phyloP scores from a whole-genome alignment of 2,329 filamentous ascomycete genomes.

The Trichoderma koningii region DNA sequence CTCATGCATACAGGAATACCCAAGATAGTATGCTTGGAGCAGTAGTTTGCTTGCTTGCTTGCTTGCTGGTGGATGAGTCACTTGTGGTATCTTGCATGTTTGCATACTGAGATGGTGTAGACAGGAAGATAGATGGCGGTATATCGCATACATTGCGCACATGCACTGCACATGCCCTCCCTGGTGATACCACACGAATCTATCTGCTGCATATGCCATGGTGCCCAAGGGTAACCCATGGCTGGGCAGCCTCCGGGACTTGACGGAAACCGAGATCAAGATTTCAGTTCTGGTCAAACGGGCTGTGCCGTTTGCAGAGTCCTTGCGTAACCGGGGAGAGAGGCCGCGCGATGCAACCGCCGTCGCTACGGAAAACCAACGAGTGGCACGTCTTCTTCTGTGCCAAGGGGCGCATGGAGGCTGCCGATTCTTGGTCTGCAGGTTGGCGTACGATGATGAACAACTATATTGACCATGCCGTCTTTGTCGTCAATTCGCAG shows the following conservation, averaged over 20 bases:
- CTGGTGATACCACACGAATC: not conserved
- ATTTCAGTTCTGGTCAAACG: slow-evolving; percentile 5
- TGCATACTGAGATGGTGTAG: too few species aligned
- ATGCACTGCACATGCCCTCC: not conserved
- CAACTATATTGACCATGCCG: too few species aligned
- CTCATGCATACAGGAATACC: slow-evolving; percentile 14
- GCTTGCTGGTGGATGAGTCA: not conserved
- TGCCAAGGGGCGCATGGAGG: not conserved
- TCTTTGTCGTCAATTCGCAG: too few species aligned
- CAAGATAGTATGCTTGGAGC: not conserved
- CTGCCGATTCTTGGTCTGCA: slow-evolving; percentile 1
- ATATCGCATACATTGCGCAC: not conserved
- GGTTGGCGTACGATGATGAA: not conserved
- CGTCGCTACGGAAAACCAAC: slow-evolving; percentile 1
- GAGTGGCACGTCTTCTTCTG: not conserved
- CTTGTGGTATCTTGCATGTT: not conserved
- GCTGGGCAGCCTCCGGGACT: slow-evolving; percentile 23
- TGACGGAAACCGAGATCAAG: slow-evolving; percentile 22
- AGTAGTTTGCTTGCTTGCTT: too few species aligned
- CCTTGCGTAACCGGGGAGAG: not conserved
- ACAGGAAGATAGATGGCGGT: not conserved
- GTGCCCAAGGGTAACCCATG: slow-evolving; percentile 24
- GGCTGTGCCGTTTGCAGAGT: not conserved
- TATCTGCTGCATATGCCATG: slow-evolving; percentile 19
- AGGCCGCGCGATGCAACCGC: slow-evolving; percentile 8